Percentiles rank a stretch among this genome's conserved stretches.
Evolutionary conservation across 768 basidiomycete species (phyloP).

Genomic region (Hygrophorus russula): DNA sequence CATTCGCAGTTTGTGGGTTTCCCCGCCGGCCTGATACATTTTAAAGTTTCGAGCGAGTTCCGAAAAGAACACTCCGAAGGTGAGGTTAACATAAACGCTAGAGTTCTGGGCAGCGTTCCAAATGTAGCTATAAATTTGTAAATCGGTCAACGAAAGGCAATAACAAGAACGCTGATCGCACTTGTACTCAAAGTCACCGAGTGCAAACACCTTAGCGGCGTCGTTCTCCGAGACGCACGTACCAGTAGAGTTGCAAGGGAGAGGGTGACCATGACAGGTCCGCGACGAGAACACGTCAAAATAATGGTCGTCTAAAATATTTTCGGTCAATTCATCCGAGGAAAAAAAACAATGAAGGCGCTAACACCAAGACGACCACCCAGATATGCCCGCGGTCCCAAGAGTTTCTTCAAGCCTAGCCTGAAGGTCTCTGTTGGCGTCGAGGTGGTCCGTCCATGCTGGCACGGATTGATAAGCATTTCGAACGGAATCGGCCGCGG

Average conservation of each 20-base stretch:
- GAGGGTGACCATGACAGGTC: slow-evolving; percentile 9
- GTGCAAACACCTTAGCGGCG: slow-evolving; percentile 6
- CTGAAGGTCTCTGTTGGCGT: slow-evolving; percentile 7
- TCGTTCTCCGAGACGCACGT: slow-evolving; percentile 9
- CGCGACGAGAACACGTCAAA: slow-evolving; percentile 10
- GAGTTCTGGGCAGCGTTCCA: slow-evolving; percentile 11
- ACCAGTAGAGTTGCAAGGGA: slow-evolving; percentile 10
- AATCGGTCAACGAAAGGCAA: background rate
- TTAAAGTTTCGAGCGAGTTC: slow-evolving; percentile 11
- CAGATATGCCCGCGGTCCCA: slow-evolving; percentile 8
- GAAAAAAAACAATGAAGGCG: background rate
- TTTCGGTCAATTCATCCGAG: background rate
- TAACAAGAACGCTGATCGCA: background rate
- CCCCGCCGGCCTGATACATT: slow-evolving; percentile 4
- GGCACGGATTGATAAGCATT: slow-evolving; percentile 10
- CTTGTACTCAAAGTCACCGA: slow-evolving; percentile 13
- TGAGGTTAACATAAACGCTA: slow-evolving; percentile 7
- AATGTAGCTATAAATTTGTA: slow-evolving; percentile 7
- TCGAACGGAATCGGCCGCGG: slow-evolving; percentile 9
- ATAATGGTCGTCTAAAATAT: slow-evolving; percentile 9
- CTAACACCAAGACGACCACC: slow-evolving; percentile 11
- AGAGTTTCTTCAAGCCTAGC: slow-evolving; percentile 7
- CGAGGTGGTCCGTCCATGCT: slow-evolving; percentile 10
- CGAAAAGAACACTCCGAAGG: slow-evolving; percentile 11
- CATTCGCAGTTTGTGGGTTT: slow-evolving; percentile 7